A percentile compares a stretch with the other conserved stretches of the same genome.
Evolutionary conservation across 345 rosid species (phyloP).

Genomic region (Corchorus capsularis): DNA sequence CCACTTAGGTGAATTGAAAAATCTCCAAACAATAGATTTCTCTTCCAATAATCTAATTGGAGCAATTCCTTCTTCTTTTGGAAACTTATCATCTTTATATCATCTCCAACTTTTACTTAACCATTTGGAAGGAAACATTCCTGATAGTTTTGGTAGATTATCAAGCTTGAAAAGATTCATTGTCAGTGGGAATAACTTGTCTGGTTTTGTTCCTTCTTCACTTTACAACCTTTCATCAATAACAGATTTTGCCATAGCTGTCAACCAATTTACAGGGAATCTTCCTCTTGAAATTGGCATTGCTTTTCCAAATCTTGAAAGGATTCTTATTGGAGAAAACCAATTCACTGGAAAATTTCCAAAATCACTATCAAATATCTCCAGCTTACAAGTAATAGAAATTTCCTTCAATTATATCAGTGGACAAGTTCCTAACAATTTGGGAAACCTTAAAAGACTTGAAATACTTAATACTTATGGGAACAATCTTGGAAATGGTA

Average conservation of each 20-base stretch:
- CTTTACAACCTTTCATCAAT: constrained; percentile 22
- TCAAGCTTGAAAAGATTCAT: neutral
- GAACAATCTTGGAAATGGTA: constrained; percentile 24
- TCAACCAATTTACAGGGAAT: constrained; percentile 21
- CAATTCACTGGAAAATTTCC: constrained; percentile 30
- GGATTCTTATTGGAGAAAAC: constrained; percentile 14
- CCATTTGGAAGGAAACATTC: constrained; percentile 18
- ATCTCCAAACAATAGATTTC: neutral
- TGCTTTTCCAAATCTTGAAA: constrained; percentile 14
- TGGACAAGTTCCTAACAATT: constrained; percentile 17
- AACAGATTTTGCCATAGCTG: neutral
- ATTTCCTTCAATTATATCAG: neutral
- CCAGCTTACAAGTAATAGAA: neutral
- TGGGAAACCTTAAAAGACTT: constrained; percentile 8
- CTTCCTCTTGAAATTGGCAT: constrained; percentile 16
- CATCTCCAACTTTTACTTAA: neutral
- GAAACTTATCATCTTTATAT: constrained; percentile 24
- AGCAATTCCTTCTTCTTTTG: constrained; percentile 10
- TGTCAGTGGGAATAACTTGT: neutral
- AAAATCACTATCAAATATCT: constrained; percentile 30
- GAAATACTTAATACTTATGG: neutral
- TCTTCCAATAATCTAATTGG: neutral
- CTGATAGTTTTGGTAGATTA: constrained; percentile 1
- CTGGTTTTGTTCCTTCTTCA: constrained; percentile 19
- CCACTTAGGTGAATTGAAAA: neutral